Evolutionary conservation across 805 yeast species (phyloP), one percentile per base, ranked within the genome.

Genomic region (Candida yuanshanica): DNA sequence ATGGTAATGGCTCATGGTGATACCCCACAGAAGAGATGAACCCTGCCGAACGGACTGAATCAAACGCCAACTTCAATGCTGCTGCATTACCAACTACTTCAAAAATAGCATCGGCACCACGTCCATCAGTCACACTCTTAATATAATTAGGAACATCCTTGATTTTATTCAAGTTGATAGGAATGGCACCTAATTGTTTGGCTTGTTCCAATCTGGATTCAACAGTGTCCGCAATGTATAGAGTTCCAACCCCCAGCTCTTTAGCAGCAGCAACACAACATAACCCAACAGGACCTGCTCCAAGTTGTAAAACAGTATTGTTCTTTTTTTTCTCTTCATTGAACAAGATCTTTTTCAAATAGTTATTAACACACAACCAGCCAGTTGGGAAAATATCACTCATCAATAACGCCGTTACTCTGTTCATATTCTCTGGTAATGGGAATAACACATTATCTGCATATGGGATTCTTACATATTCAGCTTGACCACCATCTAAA

Each of bases 271-370:
- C 79, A 33, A 84, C 81, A 49, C 78, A 73, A 45, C 83, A 71
- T 31, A 83, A 63, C 9, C 95, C 95, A 42, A 85, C 85, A 9
- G 93, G 91, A 8, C 84, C 84, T 9, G 78, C 71, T 1, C 83
- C 84, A 5, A 78, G 51, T 45, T 75, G 81, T 35, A 77, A 63
- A 5, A 75, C 59, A 1, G 66, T 65, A 20, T 70, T 50, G 14
- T 63, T 67, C 27, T 58, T 51, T 4, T 67, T 52, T 21, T 60
- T 53, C 16, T 60, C 58, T 22, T 60, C 59, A 33, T 66, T 59
- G 34, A 65, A 61, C 16, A 36, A n/a, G 18, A 55, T 51, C 44
- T 58, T 65, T 45, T 68, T 68, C 35, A 72, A 53, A 44, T 72
- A 70, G 49, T 76, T 75, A 44, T 69, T 66, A 10, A 72, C 80